A percentile compares a stretch with the other conserved stretches of the same genome.
These are phyloP conservation scores for Leavenworthia alabamica DNA, from an alignment of 345 rosid species.

Conservation along the genomic window DNA sequence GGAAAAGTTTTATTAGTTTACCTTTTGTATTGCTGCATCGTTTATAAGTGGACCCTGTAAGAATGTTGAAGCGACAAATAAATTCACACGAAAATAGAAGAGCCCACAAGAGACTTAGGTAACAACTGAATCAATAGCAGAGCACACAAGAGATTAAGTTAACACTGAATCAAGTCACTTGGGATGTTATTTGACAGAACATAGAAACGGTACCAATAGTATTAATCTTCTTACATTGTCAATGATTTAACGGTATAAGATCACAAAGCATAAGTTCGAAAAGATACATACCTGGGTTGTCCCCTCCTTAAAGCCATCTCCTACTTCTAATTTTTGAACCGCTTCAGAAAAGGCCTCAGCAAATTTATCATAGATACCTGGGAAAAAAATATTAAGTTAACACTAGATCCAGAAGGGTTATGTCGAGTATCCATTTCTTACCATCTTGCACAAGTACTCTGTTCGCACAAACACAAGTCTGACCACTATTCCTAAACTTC, in stretches of 20 bases:
- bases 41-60: constrained; percentile 93
- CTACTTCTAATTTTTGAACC: constrained; percentile 80
- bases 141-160: constrained; percentile 6
- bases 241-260: background rate
- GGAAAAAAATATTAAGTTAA: constrained; percentile 13
- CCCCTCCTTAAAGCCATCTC: constrained; percentile 87
- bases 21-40: constrained; percentile 89
- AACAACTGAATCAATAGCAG: background rate
- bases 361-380: constrained; percentile 95
- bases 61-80: constrained; percentile 7
- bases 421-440: constrained; percentile 29
- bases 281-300: constrained; percentile 51
- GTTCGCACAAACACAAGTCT: constrained; percentile 95
- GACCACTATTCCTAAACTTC: constrained; percentile 91
- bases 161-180: background rate
- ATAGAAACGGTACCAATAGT: background rate
- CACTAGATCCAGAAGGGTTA: background rate
- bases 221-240: background rate
- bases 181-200: constrained; percentile 11
- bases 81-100: constrained; percentile 2
- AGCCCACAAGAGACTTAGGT: background rate
- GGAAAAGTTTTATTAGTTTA: constrained; percentile 27
- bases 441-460: constrained; percentile 96
- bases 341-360: constrained; percentile 78
- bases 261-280: background rate